These are phyloP conservation scores for Candida germanica DNA, from an alignment of 805 yeast genomes.

Conservation along the genomic window DNA sequence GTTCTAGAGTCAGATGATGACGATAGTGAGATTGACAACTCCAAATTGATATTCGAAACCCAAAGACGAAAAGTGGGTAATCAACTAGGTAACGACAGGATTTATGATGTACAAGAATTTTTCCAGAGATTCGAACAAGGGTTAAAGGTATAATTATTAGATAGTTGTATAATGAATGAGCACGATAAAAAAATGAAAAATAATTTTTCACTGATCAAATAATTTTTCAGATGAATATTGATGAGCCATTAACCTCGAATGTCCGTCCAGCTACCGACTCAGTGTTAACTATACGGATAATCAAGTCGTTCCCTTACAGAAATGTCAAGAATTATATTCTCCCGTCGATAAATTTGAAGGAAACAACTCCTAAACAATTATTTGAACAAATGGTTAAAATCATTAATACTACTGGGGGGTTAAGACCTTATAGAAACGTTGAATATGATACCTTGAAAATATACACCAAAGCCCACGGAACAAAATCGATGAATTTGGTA, in stretches of 20 bases:
- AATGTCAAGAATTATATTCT: conserved; percentile 77
- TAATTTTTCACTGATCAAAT: not conserved
- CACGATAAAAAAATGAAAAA: conserved; percentile 2
- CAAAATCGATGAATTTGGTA: conserved; percentile 89
- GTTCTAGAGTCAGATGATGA: conserved; percentile 11
- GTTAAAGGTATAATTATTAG: conserved; percentile 9
- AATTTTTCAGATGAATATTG: conserved; percentile 16
- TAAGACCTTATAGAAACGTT: conserved; percentile 80
- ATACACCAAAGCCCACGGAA: conserved; percentile 92
- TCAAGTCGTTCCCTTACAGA: conserved; percentile 89
- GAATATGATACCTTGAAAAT: conserved; percentile 74
- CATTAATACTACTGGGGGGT: conserved; percentile 57
- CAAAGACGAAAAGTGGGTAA: conserved; percentile 11
- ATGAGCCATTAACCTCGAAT: conserved; percentile 78
- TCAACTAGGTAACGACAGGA: conserved; percentile 12
- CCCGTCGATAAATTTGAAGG: conserved; percentile 65
- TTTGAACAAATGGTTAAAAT: conserved; percentile 47
- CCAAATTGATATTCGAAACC: conserved; percentile 13
- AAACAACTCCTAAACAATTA: conserved; percentile 63
- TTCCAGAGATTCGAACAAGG: conserved; percentile 15
- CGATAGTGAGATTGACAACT: conserved; percentile 14
- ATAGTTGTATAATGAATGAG: conserved; percentile 5
- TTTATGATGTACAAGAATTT: conserved; percentile 12
- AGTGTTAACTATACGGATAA: conserved; percentile 76
- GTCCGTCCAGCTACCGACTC: conserved; percentile 73